phyloP scores from a whole-genome alignment of 2,329 filamentous ascomycete genomes.

The Aaosphaeria pasadenensis region DNA sequence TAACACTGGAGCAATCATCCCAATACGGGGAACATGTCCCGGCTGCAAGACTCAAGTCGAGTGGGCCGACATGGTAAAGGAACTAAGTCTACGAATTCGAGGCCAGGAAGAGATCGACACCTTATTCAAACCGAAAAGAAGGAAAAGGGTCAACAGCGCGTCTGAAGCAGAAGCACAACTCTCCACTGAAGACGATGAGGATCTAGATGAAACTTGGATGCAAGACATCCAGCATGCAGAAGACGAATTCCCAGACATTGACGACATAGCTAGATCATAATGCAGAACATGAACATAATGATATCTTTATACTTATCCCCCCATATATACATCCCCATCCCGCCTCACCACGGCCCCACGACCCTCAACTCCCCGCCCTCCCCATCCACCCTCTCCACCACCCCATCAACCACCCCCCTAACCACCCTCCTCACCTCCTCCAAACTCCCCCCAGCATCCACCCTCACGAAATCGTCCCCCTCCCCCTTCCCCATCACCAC shows the following conservation, averaged over 20 bases:
- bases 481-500: slow-evolving; percentile 46
- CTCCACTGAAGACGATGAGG: slow-evolving; percentile 24
- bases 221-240: slow-evolving; percentile 29
- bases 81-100: slow-evolving; percentile 70
- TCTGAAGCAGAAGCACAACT: slow-evolving; percentile 10
- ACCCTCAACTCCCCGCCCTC: slow-evolving; percentile 16
- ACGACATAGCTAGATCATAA: background rate
- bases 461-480: slow-evolving; percentile 50
- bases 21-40: slow-evolving; percentile 68
- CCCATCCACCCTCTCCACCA: slow-evolving; percentile 24
- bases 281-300: background rate
- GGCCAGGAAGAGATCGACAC: slow-evolving; percentile 68
- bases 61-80: slow-evolving; percentile 80
- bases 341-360: slow-evolving; percentile 26
- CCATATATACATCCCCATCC: background rate
- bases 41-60: slow-evolving; percentile 59
- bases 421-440: slow-evolving; percentile 49
- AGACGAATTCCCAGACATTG: slow-evolving; percentile 8
- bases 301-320: background rate
- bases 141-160: slow-evolving; percentile 26
- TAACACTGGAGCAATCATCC: slow-evolving; percentile 54
- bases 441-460: slow-evolving; percentile 54
- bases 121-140: slow-evolving; percentile 58
- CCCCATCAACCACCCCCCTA: slow-evolving; percentile 15
- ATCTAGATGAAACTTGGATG: slow-evolving; percentile 34